These are phyloP conservation scores for Coemansia sp. DNA, from an alignment of 192 early-diverging fungal species.

Conservation along the genomic window DNA sequence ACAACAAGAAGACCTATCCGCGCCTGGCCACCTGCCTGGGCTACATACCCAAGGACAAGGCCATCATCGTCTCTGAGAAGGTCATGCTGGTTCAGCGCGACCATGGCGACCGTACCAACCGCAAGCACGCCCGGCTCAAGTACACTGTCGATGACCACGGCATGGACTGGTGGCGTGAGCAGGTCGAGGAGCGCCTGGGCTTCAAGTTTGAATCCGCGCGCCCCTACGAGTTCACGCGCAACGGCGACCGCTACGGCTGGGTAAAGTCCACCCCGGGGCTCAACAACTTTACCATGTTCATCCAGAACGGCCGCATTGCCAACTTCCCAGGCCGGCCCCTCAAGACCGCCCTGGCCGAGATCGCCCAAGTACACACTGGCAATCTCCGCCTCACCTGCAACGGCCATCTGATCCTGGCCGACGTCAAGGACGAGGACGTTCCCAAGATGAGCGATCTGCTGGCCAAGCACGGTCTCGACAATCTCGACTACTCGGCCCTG, in stretches of 20 bases:
- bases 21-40: constrained; percentile 72
- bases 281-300: constrained; percentile 76
- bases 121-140: constrained; percentile 97
- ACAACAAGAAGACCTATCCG: constrained; percentile 96
- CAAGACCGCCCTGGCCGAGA: constrained; percentile 72
- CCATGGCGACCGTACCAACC: constrained; percentile 92
- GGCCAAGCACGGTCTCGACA: constrained; percentile 67
- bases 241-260: constrained; percentile 96
- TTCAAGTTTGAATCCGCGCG: constrained; percentile 61
- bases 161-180: constrained; percentile 81
- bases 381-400: constrained; percentile 88
- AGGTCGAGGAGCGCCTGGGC: constrained; percentile 79
- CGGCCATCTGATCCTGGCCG: constrained; percentile 82
- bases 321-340: constrained; percentile 66
- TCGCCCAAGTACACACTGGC: constrained; percentile 68
- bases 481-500: constrained; percentile 70
- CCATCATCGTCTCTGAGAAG: constrained; percentile 78
- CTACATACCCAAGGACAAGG: constrained; percentile 72
- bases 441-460: constrained; percentile 50
- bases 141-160: constrained; percentile 97
- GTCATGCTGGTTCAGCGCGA: constrained; percentile 93
- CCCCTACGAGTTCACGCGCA: constrained; percentile 75
- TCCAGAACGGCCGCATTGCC: constrained; percentile 89
- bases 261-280: constrained; percentile 19
- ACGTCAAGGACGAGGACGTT: constrained; percentile 67